Percentiles rank a stretch among this genome's conserved stretches.
Evolutionary conservation across 1,139 yeast genomes (phyloP).

Genomic region (Protomyces inundatus): DNA sequence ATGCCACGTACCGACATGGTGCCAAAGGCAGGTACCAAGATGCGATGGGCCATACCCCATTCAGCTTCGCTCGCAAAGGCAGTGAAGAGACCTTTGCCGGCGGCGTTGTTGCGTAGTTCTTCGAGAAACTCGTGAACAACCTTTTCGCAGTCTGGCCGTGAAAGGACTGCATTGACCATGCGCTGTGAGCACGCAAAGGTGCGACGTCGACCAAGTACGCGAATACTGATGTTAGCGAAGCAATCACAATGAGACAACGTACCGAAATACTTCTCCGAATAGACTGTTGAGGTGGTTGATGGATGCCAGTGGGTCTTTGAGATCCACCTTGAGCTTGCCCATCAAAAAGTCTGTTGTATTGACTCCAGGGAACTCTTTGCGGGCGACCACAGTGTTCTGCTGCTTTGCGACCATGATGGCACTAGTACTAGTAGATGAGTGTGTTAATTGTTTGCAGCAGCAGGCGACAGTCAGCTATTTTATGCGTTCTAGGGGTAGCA

Average conservation of each 20-base stretch:
- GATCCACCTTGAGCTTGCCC: neutral
- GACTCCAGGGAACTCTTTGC: neutral
- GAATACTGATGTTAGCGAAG: neutral
- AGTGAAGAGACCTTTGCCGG: slow-evolving; percentile 14
- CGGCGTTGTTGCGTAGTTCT: slow-evolving; percentile 3
- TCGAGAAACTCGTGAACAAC: slow-evolving; percentile 14
- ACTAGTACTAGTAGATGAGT: too few species aligned
- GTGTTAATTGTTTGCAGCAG: too few species aligned
- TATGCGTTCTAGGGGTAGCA: too few species aligned
- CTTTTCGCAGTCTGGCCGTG: slow-evolving; percentile 12
- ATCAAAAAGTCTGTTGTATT: neutral
- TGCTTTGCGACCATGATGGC: neutral
- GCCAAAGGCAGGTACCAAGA: slow-evolving; percentile 26
- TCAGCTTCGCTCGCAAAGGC: slow-evolving; percentile 20
- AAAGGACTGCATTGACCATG: slow-evolving; percentile 10
- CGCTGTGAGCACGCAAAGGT: slow-evolving; percentile 1
- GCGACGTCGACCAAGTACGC: neutral
- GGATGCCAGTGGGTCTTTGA: neutral
- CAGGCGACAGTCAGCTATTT: too few species aligned
- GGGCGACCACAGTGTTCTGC: neutral
- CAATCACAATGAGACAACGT: neutral
- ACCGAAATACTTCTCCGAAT: neutral
- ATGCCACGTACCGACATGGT: slow-evolving; percentile 23
- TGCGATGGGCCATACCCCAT: slow-evolving; percentile 27
- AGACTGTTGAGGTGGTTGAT: neutral